Percentiles rank a stretch among this genome's conserved stretches.
Evolutionary conservation across 1,139 yeast genomes (phyloP).

Genomic region (Yamadazyma sp.): DNA sequence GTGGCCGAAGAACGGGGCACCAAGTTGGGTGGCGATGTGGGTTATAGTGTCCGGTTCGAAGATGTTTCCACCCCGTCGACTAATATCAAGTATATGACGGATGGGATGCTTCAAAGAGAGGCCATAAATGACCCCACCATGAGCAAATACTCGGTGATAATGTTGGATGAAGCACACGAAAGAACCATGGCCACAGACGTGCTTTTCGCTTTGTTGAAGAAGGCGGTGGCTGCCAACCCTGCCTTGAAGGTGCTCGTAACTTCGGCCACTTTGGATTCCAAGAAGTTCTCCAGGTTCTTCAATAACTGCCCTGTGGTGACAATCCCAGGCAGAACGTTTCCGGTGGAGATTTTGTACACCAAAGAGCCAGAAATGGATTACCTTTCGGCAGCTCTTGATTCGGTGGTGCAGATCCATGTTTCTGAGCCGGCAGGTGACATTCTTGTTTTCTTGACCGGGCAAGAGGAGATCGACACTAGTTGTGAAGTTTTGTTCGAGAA

Average conservation of each 20-base stretch:
- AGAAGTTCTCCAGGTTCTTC: conserved; percentile 78
- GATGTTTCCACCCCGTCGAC: conserved; percentile 62
- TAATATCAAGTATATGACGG: conserved; percentile 76
- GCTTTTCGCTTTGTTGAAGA: conserved; percentile 77
- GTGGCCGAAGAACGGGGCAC: conserved; percentile 84
- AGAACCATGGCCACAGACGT: conserved; percentile 94
- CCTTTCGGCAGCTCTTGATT: conserved; percentile 74
- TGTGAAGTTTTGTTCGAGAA: conserved; percentile 73
- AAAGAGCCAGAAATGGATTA: conserved; percentile 85
- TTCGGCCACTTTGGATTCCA: conserved; percentile 89
- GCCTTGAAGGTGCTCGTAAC: conserved; percentile 79
- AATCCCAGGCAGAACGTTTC: conserved; percentile 88
- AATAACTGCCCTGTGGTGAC: conserved; percentile 74
- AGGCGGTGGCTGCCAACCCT: conserved; percentile 70
- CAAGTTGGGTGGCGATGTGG: conserved; percentile 74
- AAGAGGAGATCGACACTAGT: conserved; percentile 89
- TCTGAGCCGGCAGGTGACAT: conserved; percentile 82
- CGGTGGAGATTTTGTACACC: conserved; percentile 79
- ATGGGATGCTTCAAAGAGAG: conserved; percentile 89
- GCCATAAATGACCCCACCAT: conserved; percentile 74
- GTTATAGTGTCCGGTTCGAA: conserved; percentile 86
- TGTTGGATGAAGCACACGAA: conserved; percentile 96
- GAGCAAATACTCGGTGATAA: conserved; percentile 75
- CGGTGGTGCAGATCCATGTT: conserved; percentile 79
- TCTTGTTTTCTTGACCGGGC: conserved; percentile 83